phyloP scores from a whole-genome alignment of 2,329 filamentous ascomycete genomes.

The Curvularia verruculosa region DNA sequence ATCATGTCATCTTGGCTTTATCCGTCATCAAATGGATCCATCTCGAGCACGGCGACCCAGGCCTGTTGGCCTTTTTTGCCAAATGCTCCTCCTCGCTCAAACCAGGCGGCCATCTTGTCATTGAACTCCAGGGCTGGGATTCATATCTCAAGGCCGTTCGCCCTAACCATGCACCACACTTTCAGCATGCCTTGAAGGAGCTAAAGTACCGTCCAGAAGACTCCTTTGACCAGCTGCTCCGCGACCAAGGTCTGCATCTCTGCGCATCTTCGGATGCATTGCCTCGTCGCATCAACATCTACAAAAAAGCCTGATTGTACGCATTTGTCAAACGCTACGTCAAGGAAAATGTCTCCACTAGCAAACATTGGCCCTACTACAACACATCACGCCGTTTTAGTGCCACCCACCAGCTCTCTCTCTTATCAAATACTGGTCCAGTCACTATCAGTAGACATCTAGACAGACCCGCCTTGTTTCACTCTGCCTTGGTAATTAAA shows the following conservation, averaged over 20 bases:
- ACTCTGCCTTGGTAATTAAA: slow-evolving; percentile 14
- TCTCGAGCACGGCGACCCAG: slow-evolving; percentile 45
- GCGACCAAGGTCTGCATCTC: slow-evolving; percentile 33
- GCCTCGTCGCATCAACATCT: slow-evolving; percentile 43
- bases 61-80: slow-evolving; percentile 40
- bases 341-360: not conserved
- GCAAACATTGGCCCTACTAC: not conserved
- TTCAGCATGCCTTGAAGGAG: slow-evolving; percentile 29
- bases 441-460: slow-evolving; percentile 10
- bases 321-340: not conserved
- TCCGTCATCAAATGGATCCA: slow-evolving; percentile 51
- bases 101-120: slow-evolving; percentile 39
- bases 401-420: not conserved
- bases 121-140: slow-evolving; percentile 47
- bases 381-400: not conserved
- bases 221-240: slow-evolving; percentile 40
- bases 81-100: slow-evolving; percentile 40
- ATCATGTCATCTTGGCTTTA: slow-evolving; percentile 48
- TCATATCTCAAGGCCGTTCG: slow-evolving; percentile 47
- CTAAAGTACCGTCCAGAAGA: slow-evolving; percentile 44
- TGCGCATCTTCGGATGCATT: slow-evolving; percentile 38
- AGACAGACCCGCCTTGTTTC: slow-evolving; percentile 15
- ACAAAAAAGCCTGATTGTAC: slow-evolving; percentile 35
- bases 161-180: slow-evolving; percentile 43
- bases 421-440: not conserved